Evolutionary conservation across 169 alveolate genomes (phyloP), one percentile per base, ranked within the genome.

Genomic region (Plasmodium ovale): DNA sequence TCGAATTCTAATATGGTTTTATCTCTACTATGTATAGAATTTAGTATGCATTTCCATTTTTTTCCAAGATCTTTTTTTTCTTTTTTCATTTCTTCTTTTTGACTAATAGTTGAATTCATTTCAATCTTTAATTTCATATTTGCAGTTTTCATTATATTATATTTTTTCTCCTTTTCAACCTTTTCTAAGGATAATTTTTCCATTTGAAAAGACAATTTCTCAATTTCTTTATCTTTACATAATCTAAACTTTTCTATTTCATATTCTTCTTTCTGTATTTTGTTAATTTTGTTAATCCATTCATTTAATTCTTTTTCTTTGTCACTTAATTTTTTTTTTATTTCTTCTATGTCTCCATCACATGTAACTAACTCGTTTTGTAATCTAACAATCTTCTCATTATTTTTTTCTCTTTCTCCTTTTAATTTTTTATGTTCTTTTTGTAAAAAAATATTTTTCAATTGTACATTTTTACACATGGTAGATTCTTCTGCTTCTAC

Each of bases 241-340:
- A 79, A 25, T 42, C 21, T 35, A 19, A 47, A 64, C 25, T 79
- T 79, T 25, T 79, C 89, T 37, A 79, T 58, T 42, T 79, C 89
- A 58, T 47, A 79, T 79, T 79, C 89, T 51, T 79, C 89, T 58
- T 79, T 54, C 53, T 79, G 89, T 9, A 65, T 25, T 23, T 49
- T 65, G 3, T 65, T 56, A 9, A 79, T 64, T 65, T 51, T 67
- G 0, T 21, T 3, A 6, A 58, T 51, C 70, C 77, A 79, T 64
- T 65, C 84, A 5, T 79, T 51, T 51, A 79, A 69, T 49, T 79
- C 89, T 12, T 44, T 49, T 49, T 79, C 89, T 69, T 79, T 79
- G 25, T 51, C n/a, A 1, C 62, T 37, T 65, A 79, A 65, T 35
- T 79, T 67, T 9, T 33, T 31, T 53, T 65, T 79, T 42, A 79